Conservation (phyloP, 805 yeast genomes). For the Priceomyces fermenticarens region DNA sequence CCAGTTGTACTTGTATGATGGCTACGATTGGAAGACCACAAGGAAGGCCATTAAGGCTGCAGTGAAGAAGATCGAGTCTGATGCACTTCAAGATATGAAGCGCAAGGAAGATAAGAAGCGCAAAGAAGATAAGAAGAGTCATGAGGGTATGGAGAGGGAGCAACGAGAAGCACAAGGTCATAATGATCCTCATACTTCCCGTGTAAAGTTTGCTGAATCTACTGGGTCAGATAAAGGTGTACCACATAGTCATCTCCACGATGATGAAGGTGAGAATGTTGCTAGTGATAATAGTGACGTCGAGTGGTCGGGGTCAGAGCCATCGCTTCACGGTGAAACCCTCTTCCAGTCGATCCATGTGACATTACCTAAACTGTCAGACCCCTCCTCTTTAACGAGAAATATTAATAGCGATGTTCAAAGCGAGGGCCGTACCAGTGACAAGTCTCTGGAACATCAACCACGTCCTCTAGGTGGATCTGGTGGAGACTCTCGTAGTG, state of each 20-base stretch:
- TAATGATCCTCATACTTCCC: neutral
- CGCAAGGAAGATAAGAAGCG: neutral
- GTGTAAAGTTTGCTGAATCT: too few species aligned
- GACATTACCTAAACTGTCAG: constrained; percentile 47
- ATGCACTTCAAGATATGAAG: constrained; percentile 30
- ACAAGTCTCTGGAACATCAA: constrained; percentile 3
- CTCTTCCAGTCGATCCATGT: constrained; percentile 80
- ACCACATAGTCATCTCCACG: neutral
- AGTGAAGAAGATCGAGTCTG: constrained; percentile 57
- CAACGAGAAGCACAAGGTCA: constrained; percentile 7
- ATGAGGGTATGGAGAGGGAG: neutral
- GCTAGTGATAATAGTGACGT: constrained; percentile 10
- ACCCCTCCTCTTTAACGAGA: constrained; percentile 45
- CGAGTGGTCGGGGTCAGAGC: constrained; percentile 9
- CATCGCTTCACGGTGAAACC: constrained; percentile 50
- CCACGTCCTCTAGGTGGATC: neutral
- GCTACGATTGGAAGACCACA: constrained; percentile 88
- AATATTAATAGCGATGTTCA: constrained; percentile 49
- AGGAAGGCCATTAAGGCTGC: constrained; percentile 64
- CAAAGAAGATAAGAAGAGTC: constrained; percentile 1
- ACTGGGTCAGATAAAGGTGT: too few species aligned
- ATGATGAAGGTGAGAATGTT: constrained; percentile 9
- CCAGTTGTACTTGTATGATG: constrained; percentile 66
- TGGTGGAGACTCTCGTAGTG: neutral
- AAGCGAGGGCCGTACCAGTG: constrained; percentile 7